phyloP scores from a whole-genome alignment of 2,329 filamentous ascomycete species.

The Diaporthe sp. region DNA sequence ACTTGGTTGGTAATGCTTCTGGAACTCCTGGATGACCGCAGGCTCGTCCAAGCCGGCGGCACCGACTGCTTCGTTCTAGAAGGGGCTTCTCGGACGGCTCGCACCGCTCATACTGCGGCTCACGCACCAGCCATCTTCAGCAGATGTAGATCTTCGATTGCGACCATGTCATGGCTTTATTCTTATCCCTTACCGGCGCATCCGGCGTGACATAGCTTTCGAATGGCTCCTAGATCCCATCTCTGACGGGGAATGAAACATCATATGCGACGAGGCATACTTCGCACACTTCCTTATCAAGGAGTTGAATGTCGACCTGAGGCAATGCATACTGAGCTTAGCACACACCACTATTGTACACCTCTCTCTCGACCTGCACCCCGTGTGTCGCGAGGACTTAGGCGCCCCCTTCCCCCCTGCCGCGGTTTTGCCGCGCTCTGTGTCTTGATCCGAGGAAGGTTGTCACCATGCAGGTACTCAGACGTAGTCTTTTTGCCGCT shows the following conservation, averaged over 20 bases:
- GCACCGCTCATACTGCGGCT: constrained; percentile 1
- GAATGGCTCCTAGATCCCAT: background rate
- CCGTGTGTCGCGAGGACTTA: background rate
- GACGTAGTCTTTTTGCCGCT: background rate
- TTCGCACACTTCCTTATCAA: background rate
- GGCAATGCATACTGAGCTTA: constrained; percentile 4
- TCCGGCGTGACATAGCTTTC: background rate
- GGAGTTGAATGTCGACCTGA: background rate
- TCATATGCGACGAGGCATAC: background rate
- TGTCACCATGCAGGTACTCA: constrained; percentile 13
- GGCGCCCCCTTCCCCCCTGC: background rate
- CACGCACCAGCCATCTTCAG: background rate
- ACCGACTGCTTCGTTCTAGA: background rate
- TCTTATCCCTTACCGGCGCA: background rate
- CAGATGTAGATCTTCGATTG: background rate
- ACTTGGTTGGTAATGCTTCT: background rate
- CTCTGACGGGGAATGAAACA: constrained; percentile 11
- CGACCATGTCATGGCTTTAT: background rate
- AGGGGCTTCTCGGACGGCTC: background rate
- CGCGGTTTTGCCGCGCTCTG: constrained; percentile 10
- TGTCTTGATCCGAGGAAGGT: background rate
- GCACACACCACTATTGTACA: background rate
- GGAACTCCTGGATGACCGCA: background rate
- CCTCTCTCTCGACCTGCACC: background rate
- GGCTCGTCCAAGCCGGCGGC: background rate